Conservation (phyloP, 1,139 yeast species). For the Taphrina deformans region DNA sequence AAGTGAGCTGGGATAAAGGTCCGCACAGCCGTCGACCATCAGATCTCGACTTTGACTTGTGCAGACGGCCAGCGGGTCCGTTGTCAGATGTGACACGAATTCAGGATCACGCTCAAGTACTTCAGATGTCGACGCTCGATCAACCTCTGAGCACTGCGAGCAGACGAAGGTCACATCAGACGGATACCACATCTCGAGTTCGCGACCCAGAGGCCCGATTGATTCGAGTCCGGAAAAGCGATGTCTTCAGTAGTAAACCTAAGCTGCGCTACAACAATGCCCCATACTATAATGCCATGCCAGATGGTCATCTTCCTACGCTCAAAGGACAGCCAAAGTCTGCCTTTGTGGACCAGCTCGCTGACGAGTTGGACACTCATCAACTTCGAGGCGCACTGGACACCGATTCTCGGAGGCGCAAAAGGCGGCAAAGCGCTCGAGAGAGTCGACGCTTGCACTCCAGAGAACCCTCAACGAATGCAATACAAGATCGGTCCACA, state of each 20-base stretch:
- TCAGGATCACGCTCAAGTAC: not conserved
- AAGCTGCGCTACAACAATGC: constrained; percentile 11
- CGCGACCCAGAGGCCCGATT: constrained; percentile 21
- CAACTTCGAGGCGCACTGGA: constrained; percentile 19
- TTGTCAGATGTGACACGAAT: not conserved
- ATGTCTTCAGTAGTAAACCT: constrained; percentile 24
- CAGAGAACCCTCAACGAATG: not conserved
- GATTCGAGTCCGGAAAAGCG: constrained; percentile 23
- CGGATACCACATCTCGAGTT: constrained; percentile 20
- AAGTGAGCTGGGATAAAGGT: constrained; percentile 12
- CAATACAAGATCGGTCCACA: not conserved
- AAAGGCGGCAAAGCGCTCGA: constrained; percentile 16
- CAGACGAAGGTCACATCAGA: constrained; percentile 8
- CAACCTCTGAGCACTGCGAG: not conserved
- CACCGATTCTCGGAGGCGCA: constrained; percentile 21
- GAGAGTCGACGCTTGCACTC: not conserved
- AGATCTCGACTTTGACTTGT: constrained; percentile 1
- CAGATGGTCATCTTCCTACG: constrained; percentile 29
- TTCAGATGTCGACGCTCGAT: not conserved
- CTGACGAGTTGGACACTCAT: constrained; percentile 27
- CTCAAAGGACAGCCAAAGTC: constrained; percentile 11
- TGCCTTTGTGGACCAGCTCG: constrained; percentile 27
- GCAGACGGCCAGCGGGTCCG: not conserved
- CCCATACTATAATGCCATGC: constrained; percentile 7
- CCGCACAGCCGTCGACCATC: constrained; percentile 4